Conservation (phyloP, 352 stramenopile species). For the Phytophthora pistaciae region DNA sequence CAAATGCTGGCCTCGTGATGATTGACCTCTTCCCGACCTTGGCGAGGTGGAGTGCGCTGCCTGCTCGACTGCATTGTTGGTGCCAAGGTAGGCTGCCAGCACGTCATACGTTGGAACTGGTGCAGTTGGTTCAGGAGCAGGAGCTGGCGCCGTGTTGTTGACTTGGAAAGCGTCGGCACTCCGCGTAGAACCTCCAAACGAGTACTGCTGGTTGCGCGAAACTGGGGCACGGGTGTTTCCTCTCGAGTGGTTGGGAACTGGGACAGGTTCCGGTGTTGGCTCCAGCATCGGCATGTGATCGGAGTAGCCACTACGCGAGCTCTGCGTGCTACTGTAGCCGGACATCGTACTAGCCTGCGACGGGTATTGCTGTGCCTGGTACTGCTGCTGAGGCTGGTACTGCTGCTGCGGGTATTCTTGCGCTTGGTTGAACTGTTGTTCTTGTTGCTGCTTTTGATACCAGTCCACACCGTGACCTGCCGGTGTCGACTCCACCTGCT, state of each 20-base stretch:
- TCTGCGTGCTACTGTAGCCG: constrained; percentile 34
- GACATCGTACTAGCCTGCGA: constrained; percentile 28
- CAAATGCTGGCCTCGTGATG: constrained; percentile 6
- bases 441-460: constrained; percentile 27
- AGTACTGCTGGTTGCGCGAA: constrained; percentile 52
- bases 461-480: constrained; percentile 20
- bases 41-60: constrained; percentile 32
- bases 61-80: constrained; percentile 34
- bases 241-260: constrained; percentile 29
- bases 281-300: constrained; percentile 46
- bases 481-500: constrained; percentile 41
- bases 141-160: constrained; percentile 19
- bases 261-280: constrained; percentile 30
- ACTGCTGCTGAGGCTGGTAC: constrained; percentile 16
- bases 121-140: constrained; percentile 21
- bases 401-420: constrained; percentile 16
- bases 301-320: constrained; percentile 27
- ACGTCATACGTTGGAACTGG: constrained; percentile 50
- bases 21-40: constrained; percentile 17
- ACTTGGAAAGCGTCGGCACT: constrained; percentile 20
- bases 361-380: constrained; percentile 32
- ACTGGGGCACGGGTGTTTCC: constrained; percentile 26
- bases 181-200: constrained; percentile 32
- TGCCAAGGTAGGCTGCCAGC: constrained; percentile 49
- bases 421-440: constrained; percentile 15